phyloP scores from a whole-genome alignment of 1,139 yeast species.

The Yamadazyma blattariae region DNA sequence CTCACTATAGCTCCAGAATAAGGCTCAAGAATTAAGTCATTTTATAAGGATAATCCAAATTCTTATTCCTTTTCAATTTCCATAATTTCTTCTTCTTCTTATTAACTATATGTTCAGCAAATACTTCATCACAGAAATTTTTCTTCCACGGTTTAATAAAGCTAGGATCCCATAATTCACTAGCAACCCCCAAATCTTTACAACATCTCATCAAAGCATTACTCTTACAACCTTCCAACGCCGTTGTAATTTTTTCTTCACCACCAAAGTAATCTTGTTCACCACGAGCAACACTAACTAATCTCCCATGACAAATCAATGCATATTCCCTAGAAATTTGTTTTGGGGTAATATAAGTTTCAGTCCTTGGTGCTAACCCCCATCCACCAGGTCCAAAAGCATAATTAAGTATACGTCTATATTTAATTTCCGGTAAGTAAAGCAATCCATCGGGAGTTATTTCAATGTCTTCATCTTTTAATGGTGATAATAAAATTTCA shows the following conservation, averaged over 20 bases:
- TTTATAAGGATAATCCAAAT: slow-evolving; percentile 79
- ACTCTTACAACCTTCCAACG: slow-evolving; percentile 95
- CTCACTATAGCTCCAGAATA: no score
- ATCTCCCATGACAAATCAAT: slow-evolving; percentile 78
- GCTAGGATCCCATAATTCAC: slow-evolving; percentile 95
- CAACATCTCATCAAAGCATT: slow-evolving; percentile 98
- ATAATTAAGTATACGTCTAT: slow-evolving; percentile 78
- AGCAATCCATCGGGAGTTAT: slow-evolving; percentile 93
- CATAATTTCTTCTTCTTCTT: slow-evolving; percentile 87
- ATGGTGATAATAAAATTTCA: slow-evolving; percentile 55
- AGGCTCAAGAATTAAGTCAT: no score
- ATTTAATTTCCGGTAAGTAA: slow-evolving; percentile 91
- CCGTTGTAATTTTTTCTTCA: slow-evolving; percentile 87
- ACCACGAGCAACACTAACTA: slow-evolving; percentile 91
- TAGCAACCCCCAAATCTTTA: slow-evolving; percentile 93
- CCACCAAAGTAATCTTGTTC: slow-evolving; percentile 88
- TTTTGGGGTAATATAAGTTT: slow-evolving; percentile 65
- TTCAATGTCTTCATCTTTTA: slow-evolving; percentile 74
- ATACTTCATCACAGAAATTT: slow-evolving; percentile 74
- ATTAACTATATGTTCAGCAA: slow-evolving; percentile 79
- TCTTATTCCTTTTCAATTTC: slow-evolving; percentile 76
- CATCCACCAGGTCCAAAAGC: slow-evolving; percentile 99
- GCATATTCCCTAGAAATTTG: slow-evolving; percentile 85
- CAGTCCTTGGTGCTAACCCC: slow-evolving; percentile 95
- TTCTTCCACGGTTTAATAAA: slow-evolving; percentile 81